A percentile compares a stretch with the other conserved stretches of the same genome.
These are phyloP conservation scores for Ilex aquifolium DNA, from an alignment of 257 asterid species.

Conservation along the genomic window DNA sequence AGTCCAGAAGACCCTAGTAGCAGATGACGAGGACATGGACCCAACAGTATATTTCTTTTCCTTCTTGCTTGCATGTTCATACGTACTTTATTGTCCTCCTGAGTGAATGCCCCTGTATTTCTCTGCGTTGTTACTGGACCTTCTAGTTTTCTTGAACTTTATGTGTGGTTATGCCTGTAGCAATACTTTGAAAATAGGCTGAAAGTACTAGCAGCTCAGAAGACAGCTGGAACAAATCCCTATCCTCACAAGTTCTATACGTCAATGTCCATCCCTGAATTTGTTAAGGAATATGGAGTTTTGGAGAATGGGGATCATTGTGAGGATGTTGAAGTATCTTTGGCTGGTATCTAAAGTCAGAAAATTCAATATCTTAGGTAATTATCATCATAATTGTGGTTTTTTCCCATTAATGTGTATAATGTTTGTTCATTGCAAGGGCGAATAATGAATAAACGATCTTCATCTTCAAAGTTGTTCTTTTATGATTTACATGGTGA, in stretches of 20 bases:
- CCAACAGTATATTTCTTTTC: not conserved
- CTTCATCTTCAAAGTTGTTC: slow-evolving; percentile 67
- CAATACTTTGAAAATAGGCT: slow-evolving; percentile 1
- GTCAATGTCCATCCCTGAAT: not conserved
- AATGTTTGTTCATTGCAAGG: slow-evolving; percentile 30
- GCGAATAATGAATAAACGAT: slow-evolving; percentile 70
- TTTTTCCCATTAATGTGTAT: slow-evolving; percentile 2
- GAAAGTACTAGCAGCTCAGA: not conserved
- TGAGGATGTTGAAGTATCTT: slow-evolving; percentile 60
- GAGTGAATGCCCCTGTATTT: not conserved
- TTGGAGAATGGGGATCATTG: slow-evolving; percentile 58
- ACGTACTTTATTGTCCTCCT: not conserved
- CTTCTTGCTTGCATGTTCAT: not conserved
- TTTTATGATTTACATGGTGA: slow-evolving; percentile 80
- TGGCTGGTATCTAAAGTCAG: slow-evolving; percentile 47
- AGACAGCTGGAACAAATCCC: not conserved
- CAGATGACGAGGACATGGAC: not conserved
- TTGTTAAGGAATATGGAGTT: slow-evolving; percentile 27
- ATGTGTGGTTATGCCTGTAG: not conserved
- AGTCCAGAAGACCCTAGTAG: not conserved
- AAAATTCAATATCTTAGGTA: no score
- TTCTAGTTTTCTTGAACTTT: not conserved
- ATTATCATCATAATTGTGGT: not conserved
- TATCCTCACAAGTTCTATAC: not conserved
- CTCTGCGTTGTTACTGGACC: not conserved